Evolutionary conservation across 1,139 yeast genomes (phyloP), one percentile per base, ranked within the genome.

Genomic region (Geotrichum australiense): DNA sequence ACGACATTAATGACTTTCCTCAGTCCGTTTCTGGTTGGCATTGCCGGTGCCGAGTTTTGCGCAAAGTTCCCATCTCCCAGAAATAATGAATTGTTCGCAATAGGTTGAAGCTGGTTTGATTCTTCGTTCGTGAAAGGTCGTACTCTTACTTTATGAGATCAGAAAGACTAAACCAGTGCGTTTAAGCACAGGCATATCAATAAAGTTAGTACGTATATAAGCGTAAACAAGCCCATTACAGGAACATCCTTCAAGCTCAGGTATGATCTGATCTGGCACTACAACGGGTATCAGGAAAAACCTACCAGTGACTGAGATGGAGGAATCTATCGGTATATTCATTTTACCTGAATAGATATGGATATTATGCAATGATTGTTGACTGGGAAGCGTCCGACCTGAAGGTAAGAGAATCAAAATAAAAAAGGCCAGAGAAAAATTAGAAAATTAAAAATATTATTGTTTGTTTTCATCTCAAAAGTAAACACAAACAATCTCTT

Each of bases 1-100:
- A 85, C 91, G 21, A 85, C 91, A 45, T 82, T 78, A 21, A 89
- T 72, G 27, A 86, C 74, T 52, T 80, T 81, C 37, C 94, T 69
- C 20, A 85, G 49, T 43, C 39, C 49, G 35, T 25, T 29, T 7
- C 62, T 61, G 2, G 79, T 80, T n/a, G 61, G 55, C 42, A 55
- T 59, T 39, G 47, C 53, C 21, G 55, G 46, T 20, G 39, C 45
- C 37, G 35, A 19, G 28, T 34, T 18, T 28, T 24, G 28, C 40
- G 35, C 51, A 31, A 48, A 62, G 15, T 78, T 70, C 2, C 81
- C 85, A 51, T 76, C 81, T 2, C 83, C 79, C 15, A 73, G 63
- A 49, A 78, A 74, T 32, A 69, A 53, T 14, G 54, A 58, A 33
- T 61, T 53, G 36, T 49, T 55, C 24, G 52, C 44, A n/a, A 47